Conservation (phyloP, 768 basidiomycete species). For the Rhodotorula paludigena region DNA sequence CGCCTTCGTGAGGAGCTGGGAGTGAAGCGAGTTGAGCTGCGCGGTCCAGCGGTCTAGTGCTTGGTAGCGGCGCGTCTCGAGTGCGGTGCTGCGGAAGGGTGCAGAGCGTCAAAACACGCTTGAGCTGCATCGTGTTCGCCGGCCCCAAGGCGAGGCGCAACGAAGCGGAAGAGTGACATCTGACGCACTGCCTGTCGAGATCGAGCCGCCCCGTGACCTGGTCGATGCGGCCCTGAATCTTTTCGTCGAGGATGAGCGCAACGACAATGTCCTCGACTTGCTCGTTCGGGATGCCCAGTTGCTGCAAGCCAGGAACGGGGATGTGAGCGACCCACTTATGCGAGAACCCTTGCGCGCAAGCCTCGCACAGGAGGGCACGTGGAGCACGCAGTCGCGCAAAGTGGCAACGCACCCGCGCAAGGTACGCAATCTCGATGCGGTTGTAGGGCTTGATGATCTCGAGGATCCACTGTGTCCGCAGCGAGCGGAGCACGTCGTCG, state of each 20-base stretch:
- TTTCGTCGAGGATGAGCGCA: conserved; percentile 90
- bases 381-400: not conserved
- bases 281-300: conserved; percentile 84
- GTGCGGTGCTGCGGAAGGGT: conserved; percentile 59
- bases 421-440: conserved; percentile 82
- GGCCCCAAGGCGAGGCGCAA: too few relatives aligned
- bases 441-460: conserved; percentile 98
- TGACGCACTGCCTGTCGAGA: conserved; percentile 48
- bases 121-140: too few relatives aligned
- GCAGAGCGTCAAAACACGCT: too few relatives aligned
- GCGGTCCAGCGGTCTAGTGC: conserved; percentile 77
- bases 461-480: conserved; percentile 93
- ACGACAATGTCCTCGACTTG: conserved; percentile 94
- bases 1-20: conserved; percentile 67
- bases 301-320: conserved; percentile 52
- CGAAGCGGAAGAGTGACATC: not conserved
- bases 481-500: conserved; percentile 85
- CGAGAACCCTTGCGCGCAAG: too few relatives aligned
- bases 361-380: too few relatives aligned
- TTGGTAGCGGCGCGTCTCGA: conserved; percentile 78
- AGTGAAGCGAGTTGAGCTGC: conserved; percentile 70
- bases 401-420: conserved; percentile 66
- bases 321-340: not conserved
- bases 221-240: conserved; percentile 92
- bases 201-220: conserved; percentile 91